These are phyloP conservation scores for Schizophyllum amplum DNA, from an alignment of 1,284 basidiomycete species.

Conservation along the genomic window DNA sequence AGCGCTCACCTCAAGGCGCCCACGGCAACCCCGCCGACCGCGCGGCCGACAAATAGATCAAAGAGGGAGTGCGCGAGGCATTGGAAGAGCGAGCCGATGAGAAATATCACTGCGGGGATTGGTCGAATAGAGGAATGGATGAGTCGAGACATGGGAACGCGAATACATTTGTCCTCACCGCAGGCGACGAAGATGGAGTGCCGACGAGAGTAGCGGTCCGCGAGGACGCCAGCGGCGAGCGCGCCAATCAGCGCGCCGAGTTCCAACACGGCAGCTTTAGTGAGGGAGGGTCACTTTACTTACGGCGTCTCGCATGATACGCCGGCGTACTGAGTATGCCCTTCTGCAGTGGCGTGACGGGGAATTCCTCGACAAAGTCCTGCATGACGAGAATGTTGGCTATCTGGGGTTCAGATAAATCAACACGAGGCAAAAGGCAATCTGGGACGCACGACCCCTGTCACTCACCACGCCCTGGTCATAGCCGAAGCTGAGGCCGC, in stretches of 20 bases:
- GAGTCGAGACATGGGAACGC: neutral
- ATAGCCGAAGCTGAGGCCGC: constrained; percentile 74
- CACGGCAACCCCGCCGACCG: constrained; percentile 72
- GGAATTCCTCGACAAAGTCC: constrained; percentile 59
- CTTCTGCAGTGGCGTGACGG: constrained; percentile 61
- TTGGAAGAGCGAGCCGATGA: constrained; percentile 64
- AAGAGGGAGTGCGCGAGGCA: constrained; percentile 46
- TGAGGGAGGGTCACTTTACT: neutral
- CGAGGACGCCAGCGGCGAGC: constrained; percentile 53
- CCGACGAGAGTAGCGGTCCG: constrained; percentile 60
- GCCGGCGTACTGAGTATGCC: constrained; percentile 61
- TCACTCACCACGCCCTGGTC: constrained; percentile 55
- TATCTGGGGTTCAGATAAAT: constrained; percentile 41
- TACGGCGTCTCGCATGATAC: neutral
- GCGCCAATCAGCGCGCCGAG: constrained; percentile 70
- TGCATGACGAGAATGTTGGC: constrained; percentile 80
- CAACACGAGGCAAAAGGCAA: constrained; percentile 14
- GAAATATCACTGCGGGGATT: constrained; percentile 49
- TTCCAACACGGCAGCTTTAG: constrained; percentile 65
- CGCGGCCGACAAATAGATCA: constrained; percentile 59
- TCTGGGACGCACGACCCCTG: neutral
- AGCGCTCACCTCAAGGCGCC: constrained; percentile 57
- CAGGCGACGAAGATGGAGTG: constrained; percentile 62
- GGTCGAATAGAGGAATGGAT: neutral
- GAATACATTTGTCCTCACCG: constrained; percentile 30